Base-by-base conservation (phyloP, 2,329 filamentous ascomycete genomes). In the Botrytis elliptica region DNA sequence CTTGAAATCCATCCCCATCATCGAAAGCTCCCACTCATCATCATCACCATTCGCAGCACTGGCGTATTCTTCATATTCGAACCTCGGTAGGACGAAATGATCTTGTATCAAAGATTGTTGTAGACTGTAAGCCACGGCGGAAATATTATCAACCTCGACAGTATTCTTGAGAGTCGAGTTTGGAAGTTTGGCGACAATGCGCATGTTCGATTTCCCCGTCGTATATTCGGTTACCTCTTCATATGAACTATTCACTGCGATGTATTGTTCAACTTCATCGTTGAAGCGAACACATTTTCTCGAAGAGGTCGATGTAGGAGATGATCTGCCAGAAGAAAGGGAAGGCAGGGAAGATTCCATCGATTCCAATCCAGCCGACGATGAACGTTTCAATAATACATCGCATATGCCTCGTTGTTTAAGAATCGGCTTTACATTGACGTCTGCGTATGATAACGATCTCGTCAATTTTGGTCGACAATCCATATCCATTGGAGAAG, bases 391-490 rank as follows among this genome's bases (percentile, higher is more conserved):
- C 14, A 98, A 88, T 89, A 98, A 97, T 60, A 97, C 88, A 82
- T 98, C 95, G 0, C 95, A 98, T 87, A 97, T 95, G 82, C 93
- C 97, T 77, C 95, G 90, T 86, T 98, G 98, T 85, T 98, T 99
- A 75, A 99, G 83, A 72, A 98, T 98, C 0, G 90, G 89, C 80
- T 92, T 92, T 80, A 89, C 85, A 77, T 87, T 84, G 76, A 89
- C 79, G 55, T 46, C 68, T 38, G 49, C 55, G 49, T n/a, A 59
- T 36, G 63, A 67, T 36, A 57, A 9, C 6, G 63, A 68, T 49
- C 62, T 68, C 52, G 29, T 64, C 22, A 49, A 38, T 44, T 68
- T 46, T 44, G 44, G 42, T 46, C 52, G 46, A 68, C 18, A 33
- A 78, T 89, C 90, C 0, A 89, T 90, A 84, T 82, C 85, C 82